Evolutionary conservation across 1,139 yeast genomes (phyloP).

Genomic region (Blastobotrys proliferans): DNA sequence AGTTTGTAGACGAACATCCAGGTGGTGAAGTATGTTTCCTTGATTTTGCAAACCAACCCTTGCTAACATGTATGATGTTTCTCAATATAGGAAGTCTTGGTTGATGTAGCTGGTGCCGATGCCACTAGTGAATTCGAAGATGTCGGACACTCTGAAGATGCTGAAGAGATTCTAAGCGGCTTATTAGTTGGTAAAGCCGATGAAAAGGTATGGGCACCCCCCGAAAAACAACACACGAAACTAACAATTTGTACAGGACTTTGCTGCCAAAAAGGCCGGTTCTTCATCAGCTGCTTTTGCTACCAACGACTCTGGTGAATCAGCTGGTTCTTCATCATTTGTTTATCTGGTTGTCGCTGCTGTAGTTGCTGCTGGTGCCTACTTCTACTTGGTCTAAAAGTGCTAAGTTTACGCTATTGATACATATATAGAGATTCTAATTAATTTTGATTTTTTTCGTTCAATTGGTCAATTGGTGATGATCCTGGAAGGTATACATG

Average conservation of each 20-base stretch:
- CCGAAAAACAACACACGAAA: background rate
- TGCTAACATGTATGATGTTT: too few relatives aligned
- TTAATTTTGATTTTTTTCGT: too few relatives aligned
- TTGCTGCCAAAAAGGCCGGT: constrained; percentile 11
- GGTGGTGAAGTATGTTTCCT: constrained; percentile 90
- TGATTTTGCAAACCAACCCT: background rate
- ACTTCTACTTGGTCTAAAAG: constrained; percentile 45
- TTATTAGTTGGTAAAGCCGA: constrained; percentile 69
- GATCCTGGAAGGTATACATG: too few relatives aligned
- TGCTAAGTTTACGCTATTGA: too few relatives aligned
- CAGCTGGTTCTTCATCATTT: constrained; percentile 27
- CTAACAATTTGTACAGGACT: constrained; percentile 7
- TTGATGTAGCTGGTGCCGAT: constrained; percentile 88
- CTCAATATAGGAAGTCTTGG: constrained; percentile 28
- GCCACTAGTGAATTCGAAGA: constrained; percentile 94
- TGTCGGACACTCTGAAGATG: constrained; percentile 97
- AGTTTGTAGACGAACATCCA: constrained; percentile 91
- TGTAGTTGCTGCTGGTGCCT: constrained; percentile 54
- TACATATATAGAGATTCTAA: too few relatives aligned
- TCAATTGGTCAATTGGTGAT: too few relatives aligned
- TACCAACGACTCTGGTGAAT: constrained; percentile 19
- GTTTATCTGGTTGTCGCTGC: constrained; percentile 49
- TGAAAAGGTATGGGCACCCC: constrained; percentile 17
- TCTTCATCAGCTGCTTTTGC: constrained; percentile 14
- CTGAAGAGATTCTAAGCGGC: constrained; percentile 67